phyloP scores from a whole-genome alignment of 169 alveolate genomes.

The Besnoitia besnoiti region DNA sequence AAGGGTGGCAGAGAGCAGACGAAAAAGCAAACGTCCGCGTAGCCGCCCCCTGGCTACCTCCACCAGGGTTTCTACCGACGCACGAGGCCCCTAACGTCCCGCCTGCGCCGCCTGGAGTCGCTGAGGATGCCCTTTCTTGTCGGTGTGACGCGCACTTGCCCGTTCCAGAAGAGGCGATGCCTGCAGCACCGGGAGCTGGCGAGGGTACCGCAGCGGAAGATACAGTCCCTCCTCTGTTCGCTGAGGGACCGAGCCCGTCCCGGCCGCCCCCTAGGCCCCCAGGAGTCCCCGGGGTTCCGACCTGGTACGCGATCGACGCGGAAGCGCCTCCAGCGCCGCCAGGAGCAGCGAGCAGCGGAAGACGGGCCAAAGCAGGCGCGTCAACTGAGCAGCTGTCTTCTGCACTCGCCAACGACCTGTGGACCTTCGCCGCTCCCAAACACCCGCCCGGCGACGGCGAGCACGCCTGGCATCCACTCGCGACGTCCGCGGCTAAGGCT shows the following conservation, averaged over 20 bases:
- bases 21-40: not conserved
- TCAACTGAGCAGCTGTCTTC: not conserved
- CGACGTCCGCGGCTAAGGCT: not conserved
- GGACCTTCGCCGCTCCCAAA: not conserved
- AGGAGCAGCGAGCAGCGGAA: not conserved
- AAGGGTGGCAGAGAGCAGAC: not conserved
- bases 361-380: not conserved
- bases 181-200: not conserved
- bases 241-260: not conserved
- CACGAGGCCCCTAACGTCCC: not conserved
- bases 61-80: not conserved
- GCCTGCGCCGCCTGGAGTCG: not conserved
- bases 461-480: not conserved
- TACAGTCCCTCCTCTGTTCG: not conserved
- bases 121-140: not conserved
- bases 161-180: not conserved
- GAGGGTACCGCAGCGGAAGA: not conserved
- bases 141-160: not conserved
- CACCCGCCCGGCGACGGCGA: not conserved
- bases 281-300: not conserved
- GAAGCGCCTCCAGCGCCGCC: not conserved
- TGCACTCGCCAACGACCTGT: not conserved
- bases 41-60: not conserved
- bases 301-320: not conserved
- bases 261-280: not conserved